These are phyloP conservation scores for Dryadomyces quercus-mongolicae DNA, from an alignment of 2,329 filamentous ascomycete species.

Conservation along the genomic window DNA sequence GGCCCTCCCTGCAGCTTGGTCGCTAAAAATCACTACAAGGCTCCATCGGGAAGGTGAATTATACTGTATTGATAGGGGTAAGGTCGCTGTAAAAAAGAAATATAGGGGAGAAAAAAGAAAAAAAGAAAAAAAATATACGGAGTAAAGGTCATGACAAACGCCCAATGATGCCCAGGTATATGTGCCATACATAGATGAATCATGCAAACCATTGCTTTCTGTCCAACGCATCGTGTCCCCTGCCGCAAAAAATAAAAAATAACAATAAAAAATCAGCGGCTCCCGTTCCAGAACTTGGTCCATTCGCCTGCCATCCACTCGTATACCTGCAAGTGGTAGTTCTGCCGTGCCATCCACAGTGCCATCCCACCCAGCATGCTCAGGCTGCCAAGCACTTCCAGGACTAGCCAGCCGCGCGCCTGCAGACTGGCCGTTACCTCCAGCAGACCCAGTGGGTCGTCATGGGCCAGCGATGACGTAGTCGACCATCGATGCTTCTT, in stretches of 20 bases:
- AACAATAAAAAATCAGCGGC: constrained; percentile 8
- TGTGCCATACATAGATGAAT: background rate
- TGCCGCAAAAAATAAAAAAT: no score
- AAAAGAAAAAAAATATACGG: background rate
- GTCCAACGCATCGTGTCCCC: no score
- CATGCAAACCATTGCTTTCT: background rate
- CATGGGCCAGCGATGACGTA: constrained; percentile 28
- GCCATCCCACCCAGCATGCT: constrained; percentile 63
- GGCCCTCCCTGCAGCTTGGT: background rate
- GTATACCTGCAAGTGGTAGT: constrained; percentile 15
- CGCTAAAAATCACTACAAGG: background rate
- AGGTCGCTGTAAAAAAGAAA: background rate
- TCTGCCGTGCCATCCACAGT: constrained; percentile 38
- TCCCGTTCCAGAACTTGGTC: constrained; percentile 18
- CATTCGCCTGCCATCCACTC: constrained; percentile 18
- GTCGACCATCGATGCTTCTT: no score
- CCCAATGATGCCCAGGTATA: background rate
- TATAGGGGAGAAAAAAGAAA: background rate
- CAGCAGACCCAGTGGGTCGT: constrained; percentile 72
- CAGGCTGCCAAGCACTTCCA: constrained; percentile 64
- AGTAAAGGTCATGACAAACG: background rate
- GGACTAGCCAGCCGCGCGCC: constrained; percentile 50
- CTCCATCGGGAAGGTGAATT: no score
- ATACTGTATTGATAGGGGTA: no score
- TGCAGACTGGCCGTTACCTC: constrained; percentile 55